Percentiles rank a stretch among this genome's conserved stretches.
Conservation (phyloP, 176 grass and related monocot genomes). For the Carex kokanica region DNA sequence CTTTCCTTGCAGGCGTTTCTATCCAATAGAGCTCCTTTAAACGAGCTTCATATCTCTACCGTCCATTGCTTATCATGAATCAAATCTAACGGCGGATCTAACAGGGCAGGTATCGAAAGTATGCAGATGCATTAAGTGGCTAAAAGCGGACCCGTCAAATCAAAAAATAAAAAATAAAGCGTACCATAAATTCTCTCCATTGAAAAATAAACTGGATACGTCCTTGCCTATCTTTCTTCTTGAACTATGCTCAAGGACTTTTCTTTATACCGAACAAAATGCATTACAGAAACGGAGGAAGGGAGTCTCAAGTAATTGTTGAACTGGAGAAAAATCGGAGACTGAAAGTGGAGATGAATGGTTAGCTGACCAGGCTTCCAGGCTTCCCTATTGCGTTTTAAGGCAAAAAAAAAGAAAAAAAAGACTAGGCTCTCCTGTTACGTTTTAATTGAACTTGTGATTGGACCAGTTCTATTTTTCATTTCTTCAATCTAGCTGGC, state of each 20-base stretch:
- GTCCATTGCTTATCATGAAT: slow-evolving; percentile 16
- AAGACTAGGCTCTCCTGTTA: not conserved
- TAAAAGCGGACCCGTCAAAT: not conserved
- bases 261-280: not conserved
- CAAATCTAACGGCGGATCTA: slow-evolving; percentile 27
- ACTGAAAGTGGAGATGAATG: not conserved
- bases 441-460: not conserved
- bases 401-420: too few relatives aligned
- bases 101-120: not conserved
- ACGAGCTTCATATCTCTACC: slow-evolving; percentile 2
- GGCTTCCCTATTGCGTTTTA: not conserved
- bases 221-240: too few relatives aligned
- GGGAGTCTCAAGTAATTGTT: not conserved
- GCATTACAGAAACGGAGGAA: not conserved
- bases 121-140: slow-evolving; percentile 6
- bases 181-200: not conserved
- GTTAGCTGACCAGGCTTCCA: not conserved
- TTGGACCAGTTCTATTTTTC: not conserved
- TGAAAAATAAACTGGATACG: not conserved
- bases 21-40: not conserved
- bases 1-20: not conserved
- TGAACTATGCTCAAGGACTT: too few relatives aligned
- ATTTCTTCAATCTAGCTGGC: not conserved
- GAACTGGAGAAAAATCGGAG: not conserved
- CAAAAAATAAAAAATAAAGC: too few relatives aligned